phyloP scores from a whole-genome alignment of 768 basidiomycete species.

The Pulveroboletus ravenelii region DNA sequence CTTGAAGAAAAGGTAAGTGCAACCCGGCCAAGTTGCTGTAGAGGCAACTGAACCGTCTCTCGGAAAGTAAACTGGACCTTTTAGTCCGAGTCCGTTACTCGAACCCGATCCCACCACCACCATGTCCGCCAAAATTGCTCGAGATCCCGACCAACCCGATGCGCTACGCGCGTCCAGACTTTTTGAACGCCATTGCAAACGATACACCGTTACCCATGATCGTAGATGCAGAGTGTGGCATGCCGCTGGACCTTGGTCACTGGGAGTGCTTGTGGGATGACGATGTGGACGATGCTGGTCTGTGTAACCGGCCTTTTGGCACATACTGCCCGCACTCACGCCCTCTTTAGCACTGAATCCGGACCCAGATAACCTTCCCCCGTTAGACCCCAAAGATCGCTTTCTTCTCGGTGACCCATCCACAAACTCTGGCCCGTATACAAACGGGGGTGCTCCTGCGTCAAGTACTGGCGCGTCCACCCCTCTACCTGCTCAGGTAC shows the following conservation, averaged over 20 bases:
- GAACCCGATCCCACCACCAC: constrained; percentile 91
- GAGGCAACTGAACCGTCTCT: background rate
- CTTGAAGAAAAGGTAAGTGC: constrained; percentile 49
- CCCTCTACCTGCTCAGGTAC: constrained; percentile 57
- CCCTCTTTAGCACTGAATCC: constrained; percentile 54
- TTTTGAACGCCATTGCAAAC: constrained; percentile 73
- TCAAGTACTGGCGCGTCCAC: constrained; percentile 39
- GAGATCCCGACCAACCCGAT: constrained; percentile 86
- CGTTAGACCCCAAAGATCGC: constrained; percentile 70
- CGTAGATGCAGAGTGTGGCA: constrained; percentile 93
- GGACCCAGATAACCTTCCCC: constrained; percentile 50
- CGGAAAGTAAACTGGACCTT: constrained; percentile 76
- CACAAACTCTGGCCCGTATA: constrained; percentile 38
- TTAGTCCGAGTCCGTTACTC: constrained; percentile 90
- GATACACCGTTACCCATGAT: constrained; percentile 91
- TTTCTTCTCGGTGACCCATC: constrained; percentile 70
- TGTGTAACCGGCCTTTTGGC: constrained; percentile 17
- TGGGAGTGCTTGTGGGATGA: constrained; percentile 86
- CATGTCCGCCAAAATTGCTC: constrained; percentile 94
- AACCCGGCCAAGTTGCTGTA: background rate
- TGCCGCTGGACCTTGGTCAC: constrained; percentile 86
- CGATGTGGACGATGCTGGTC: constrained; percentile 64
- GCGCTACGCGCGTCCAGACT: constrained; percentile 84
- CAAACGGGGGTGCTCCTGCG: constrained; percentile 34
- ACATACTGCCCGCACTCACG: background rate